Base-by-base conservation (phyloP, 768 basidiomycete genomes). In the Termitomyces sp. region DNA sequence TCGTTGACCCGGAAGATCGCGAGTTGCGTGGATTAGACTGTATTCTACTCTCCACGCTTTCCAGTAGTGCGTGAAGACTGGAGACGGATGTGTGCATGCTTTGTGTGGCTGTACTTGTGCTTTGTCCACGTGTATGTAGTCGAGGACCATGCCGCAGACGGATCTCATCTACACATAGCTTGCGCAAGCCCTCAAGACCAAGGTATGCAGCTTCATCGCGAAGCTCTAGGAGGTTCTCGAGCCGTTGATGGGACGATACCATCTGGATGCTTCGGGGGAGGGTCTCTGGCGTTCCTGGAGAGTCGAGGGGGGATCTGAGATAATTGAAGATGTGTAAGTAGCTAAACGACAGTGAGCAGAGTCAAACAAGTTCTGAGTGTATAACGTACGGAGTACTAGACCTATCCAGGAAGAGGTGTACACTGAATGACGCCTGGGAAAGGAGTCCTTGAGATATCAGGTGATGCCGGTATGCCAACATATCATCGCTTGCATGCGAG, bases 331-430 rank as follows among this genome's bases (percentile, higher is more conserved):
- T 78, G 66, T 90, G 84, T 1, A 74, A 63, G 62, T 93, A 93
- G 60, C 89, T 92, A 55, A 28, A 32, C 41, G 17, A 42, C 28
- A 38, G 30, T 51, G 24, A 48, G 58, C 40, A 48, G 56, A 54
- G 43, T 50, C 48, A 51, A 9, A 17, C 3, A 32, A 17, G 40
- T 34, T 22, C 6, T 12, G 35, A 8, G 19, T 52, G n/a, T 12
- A 43, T 34, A 10, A 79, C 89, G 75, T 70, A 91, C 88, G 90
- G 86, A 30, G 83, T 74, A 61, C 90, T 90, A 0, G 90, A 79
- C 24, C 90, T 77, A 65, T 93, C 90, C 22, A 93, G 73, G 70
- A 93, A 93, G 14, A 93, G 62, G 58, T 90, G 87, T 35, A 91
- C 68, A 43, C 68, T 74, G 37, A 71, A 70, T 5, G 80, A 74